phyloP scores from a whole-genome alignment of 805 yeast genomes.

The Jamesozyma gamospora region DNA sequence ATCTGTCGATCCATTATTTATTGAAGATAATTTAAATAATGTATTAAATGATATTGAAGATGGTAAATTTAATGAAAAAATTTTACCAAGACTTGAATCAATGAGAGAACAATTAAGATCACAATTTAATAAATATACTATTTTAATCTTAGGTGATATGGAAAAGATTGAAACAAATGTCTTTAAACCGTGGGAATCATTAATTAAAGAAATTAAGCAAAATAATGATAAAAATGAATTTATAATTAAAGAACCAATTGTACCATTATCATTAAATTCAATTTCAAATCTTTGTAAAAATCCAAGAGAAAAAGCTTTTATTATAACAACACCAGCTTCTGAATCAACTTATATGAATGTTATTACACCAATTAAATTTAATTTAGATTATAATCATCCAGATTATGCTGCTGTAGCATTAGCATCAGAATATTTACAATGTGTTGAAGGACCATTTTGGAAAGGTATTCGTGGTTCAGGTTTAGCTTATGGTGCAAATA shows the following conservation, averaged over 20 bases:
- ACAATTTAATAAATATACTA: constrained; percentile 49
- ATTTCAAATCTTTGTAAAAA: constrained; percentile 46
- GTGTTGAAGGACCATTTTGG: constrained; percentile 97
- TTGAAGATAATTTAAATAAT: constrained; percentile 47
- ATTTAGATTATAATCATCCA: constrained; percentile 34
- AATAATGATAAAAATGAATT: background rate
- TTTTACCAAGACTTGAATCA: constrained; percentile 31
- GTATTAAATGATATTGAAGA: constrained; percentile 41
- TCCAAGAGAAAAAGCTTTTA: constrained; percentile 43
- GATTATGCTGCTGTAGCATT: constrained; percentile 65
- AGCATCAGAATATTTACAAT: constrained; percentile 66
- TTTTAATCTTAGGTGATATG: constrained; percentile 64
- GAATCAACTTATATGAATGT: constrained; percentile 66
- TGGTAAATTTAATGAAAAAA: constrained; percentile 37
- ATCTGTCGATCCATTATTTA: constrained; percentile 53
- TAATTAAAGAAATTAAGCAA: constrained; percentile 10
- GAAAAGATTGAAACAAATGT: constrained; percentile 30
- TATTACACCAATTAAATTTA: constrained; percentile 46
- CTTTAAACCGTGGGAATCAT: constrained; percentile 20
- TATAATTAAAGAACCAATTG: constrained; percentile 17
- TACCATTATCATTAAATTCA: constrained; percentile 47
- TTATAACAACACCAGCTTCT: constrained; percentile 72
- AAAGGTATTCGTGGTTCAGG: constrained; percentile 92
- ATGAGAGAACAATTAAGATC: constrained; percentile 42
- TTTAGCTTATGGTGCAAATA: constrained; percentile 77